phyloP scores from a whole-genome alignment of 176 grass and related monocot genomes.

The Bromus sterilis region DNA sequence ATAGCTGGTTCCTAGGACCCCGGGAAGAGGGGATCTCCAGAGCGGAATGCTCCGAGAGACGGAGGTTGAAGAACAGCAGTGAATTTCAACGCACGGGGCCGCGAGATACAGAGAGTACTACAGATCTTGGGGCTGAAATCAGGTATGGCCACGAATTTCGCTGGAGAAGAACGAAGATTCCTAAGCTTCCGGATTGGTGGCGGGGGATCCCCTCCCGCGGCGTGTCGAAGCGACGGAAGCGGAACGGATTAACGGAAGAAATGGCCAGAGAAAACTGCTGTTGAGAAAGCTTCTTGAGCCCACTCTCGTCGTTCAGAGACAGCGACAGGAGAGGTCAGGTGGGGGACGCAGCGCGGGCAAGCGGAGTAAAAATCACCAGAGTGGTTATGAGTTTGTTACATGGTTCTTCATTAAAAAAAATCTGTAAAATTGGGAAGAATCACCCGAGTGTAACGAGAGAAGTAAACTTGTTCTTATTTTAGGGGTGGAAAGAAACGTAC shows the following conservation, averaged over 20 bases:
- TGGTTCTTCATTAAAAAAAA: too few species aligned
- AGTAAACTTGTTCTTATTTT: too few species aligned
- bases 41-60: not conserved
- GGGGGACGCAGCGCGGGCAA: not conserved
- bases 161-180: not conserved
- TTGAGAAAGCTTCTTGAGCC: not conserved
- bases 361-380: too few species aligned
- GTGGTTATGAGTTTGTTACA: too few species aligned
- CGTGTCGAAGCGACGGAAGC: conserved; percentile 12
- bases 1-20: not conserved
- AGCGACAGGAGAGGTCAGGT: not conserved
- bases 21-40: not conserved
- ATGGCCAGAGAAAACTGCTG: not conserved
- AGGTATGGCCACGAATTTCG: not conserved
- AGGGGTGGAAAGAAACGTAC: too few species aligned
- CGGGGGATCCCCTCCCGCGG: not conserved
- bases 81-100: not conserved
- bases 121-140: not conserved
- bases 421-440: too few species aligned
- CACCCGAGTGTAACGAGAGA: too few species aligned
- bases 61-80: not conserved
- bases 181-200: not conserved
- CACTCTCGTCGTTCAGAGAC: not conserved
- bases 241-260: conserved; percentile 3
- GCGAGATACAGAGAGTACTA: not conserved